Percentiles rank a stretch among this genome's conserved stretches.
Evolutionary conservation across 257 asterid genomes (phyloP).

Genomic region (Fraxinus pennsylvanica): DNA sequence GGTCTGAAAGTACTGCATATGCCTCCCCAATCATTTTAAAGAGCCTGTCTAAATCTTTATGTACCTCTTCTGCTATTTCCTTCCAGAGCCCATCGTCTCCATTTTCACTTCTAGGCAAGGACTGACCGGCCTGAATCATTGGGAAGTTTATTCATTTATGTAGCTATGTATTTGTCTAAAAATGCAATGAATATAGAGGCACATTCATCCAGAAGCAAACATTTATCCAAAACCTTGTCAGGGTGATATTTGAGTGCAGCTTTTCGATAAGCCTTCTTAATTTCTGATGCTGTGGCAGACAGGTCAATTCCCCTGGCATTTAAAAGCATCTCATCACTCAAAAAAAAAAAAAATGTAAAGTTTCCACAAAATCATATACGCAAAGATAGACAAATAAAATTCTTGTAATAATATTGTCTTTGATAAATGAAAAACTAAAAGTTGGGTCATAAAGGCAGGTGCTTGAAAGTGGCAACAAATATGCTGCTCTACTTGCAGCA

Average conservation of each 20-base stretch:
- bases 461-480: background rate
- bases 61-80: conserved; percentile 76
- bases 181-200: conserved; percentile 1
- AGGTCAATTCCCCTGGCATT: conserved; percentile 85
- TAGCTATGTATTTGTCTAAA: conserved; percentile 5
- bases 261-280: conserved; percentile 87
- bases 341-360: background rate
- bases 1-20: conserved; percentile 88
- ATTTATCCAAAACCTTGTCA: conserved; percentile 66
- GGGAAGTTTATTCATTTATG: conserved; percentile 11
- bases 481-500: conserved; percentile 1
- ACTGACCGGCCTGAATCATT: conserved; percentile 71
- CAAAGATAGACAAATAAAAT: background rate
- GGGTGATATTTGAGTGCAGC: conserved; percentile 97
- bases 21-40: conserved; percentile 96
- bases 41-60: conserved; percentile 81
- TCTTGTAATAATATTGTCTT: background rate
- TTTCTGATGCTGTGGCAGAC: conserved; percentile 74
- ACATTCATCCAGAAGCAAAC: conserved; percentile 20
- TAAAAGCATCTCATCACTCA: conserved; percentile 10
- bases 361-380: background rate
- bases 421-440: background rate
- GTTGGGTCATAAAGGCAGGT: background rate
- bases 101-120: conserved; percentile 73
- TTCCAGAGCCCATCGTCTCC: conserved; percentile 77